phyloP scores from a whole-genome alignment of 2,329 filamentous ascomycete species.

The Paracoccidioides lutzii region DNA sequence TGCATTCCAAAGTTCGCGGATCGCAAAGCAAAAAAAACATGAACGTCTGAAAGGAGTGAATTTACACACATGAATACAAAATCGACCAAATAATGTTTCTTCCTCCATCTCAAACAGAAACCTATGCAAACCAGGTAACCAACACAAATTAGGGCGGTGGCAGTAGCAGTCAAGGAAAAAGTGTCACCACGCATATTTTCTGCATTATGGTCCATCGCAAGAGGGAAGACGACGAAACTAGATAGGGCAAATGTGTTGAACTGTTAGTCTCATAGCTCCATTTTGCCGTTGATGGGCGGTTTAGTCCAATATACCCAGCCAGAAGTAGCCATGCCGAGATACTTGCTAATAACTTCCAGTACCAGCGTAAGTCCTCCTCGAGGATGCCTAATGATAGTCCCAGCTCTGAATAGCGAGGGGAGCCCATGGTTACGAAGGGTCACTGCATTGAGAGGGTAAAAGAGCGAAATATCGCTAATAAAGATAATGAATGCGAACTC shows the following conservation, averaged over 20 bases:
- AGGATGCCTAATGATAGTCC: constrained; percentile 8
- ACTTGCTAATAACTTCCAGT: constrained; percentile 18
- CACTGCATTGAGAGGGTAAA: constrained; percentile 5
- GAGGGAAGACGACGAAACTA: constrained; percentile 21
- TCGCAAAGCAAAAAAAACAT: background rate
- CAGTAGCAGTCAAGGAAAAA: constrained; percentile 15
- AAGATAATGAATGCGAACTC: background rate
- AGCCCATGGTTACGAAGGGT: constrained; percentile 6
- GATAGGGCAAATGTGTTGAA: background rate
- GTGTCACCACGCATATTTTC: constrained; percentile 13
- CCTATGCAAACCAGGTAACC: constrained; percentile 17
- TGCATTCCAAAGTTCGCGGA: background rate
- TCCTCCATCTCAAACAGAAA: constrained; percentile 14
- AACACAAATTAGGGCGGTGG: constrained; percentile 18
- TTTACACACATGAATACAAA: constrained; percentile 21
- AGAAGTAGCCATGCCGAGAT: constrained; percentile 18
- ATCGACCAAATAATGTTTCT: constrained; percentile 16
- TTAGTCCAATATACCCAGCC: constrained; percentile 15
- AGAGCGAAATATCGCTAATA: background rate
- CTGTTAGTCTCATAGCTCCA: background rate
- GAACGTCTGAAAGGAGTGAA: background rate
- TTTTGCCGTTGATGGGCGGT: background rate
- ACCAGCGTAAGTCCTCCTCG: constrained; percentile 11
- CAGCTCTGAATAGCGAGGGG: constrained; percentile 10
- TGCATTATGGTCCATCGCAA: constrained; percentile 17